Base-by-base conservation (phyloP, 371 early-diverging fungal genomes). In the Dinochytrium kinnereticum region DNA sequence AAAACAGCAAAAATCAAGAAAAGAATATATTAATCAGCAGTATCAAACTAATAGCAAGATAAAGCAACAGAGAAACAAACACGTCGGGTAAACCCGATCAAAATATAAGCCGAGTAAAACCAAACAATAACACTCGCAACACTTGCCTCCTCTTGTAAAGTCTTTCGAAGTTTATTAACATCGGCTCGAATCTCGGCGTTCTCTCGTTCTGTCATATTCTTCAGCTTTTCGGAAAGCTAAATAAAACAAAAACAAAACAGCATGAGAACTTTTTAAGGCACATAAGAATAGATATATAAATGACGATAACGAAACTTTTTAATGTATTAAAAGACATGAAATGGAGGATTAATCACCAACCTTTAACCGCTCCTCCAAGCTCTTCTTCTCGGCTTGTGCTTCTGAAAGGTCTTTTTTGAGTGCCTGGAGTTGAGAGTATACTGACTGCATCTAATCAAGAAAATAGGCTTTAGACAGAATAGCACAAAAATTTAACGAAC, bases 201-300 rank as follows among this genome's bases (percentile, higher is more conserved):
- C 64, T 87, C 87, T 33, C 72, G 70, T 40, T 87, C 87, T 10
- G 64, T 40, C 65, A 84, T 75, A 0, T 72, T 44, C 39, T 81
- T 81, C 61, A 84, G 70, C 53, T 84, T 81, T 53, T 85, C 87
- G 19, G 74, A 36, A 1, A 78, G 70, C 85, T 84, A 51, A 21
- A 24, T n/a, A 2, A 3, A 24, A 2, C 24, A 19, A 44, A 61
- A 24, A n/a, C n/a, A n/a, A n/a, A n/a, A n/a, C n/a, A n/a, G n/a
- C n/a, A n/a, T n/a, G n/a, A n/a, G n/a, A n/a, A n/a, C n/a, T n/a
- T n/a, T n/a, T n/a, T n/a, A n/a, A n/a, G n/a, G n/a, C n/a, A n/a
- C n/a, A n/a, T n/a, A n/a, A n/a, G n/a, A n/a, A n/a, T n/a, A n/a
- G n/a, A n/a, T n/a, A n/a, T n/a, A n/a, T n/a, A n/a, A n/a, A n/a